Conservation (phyloP, 352 stramenopile genomes). For the Pythium aquatile region DNA sequence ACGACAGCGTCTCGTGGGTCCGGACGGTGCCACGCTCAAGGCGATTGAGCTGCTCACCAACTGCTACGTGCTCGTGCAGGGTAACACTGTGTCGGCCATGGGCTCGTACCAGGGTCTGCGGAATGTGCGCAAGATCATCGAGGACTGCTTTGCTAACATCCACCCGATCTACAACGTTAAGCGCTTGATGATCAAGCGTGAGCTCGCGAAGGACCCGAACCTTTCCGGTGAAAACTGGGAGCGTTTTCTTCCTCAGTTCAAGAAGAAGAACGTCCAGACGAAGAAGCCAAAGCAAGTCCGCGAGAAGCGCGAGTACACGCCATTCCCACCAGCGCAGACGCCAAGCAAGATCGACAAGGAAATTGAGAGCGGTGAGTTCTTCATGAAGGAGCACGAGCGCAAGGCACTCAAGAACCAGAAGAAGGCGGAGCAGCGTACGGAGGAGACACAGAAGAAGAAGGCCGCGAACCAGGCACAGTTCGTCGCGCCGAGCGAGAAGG, state of each 20-base stretch:
- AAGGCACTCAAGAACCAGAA: slow-evolving; percentile 91
- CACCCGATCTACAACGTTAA: slow-evolving; percentile 99
- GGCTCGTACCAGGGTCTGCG: slow-evolving; percentile 90
- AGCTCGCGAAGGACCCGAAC: slow-evolving; percentile 98
- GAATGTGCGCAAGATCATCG: slow-evolving; percentile 95
- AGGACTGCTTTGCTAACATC: slow-evolving; percentile 99
- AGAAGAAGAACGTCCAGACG: slow-evolving; percentile 98
- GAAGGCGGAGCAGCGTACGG: slow-evolving; percentile 68
- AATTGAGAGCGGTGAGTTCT: slow-evolving; percentile 99
- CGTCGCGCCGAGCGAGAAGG: slow-evolving; percentile 76
- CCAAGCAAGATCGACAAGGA: slow-evolving; percentile 98
- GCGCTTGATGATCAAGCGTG: slow-evolving; percentile 99
- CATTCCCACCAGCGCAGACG: slow-evolving; percentile 95
- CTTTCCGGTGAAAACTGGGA: slow-evolving; percentile 98
- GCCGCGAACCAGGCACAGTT: slow-evolving; percentile 71
- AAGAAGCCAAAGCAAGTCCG: slow-evolving; percentile 91
- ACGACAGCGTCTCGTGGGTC: slow-evolving; percentile 96
- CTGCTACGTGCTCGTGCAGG: slow-evolving; percentile 99
- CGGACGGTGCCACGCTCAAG: slow-evolving; percentile 97
- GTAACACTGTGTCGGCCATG: slow-evolving; percentile 96
- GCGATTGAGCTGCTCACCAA: slow-evolving; percentile 98
- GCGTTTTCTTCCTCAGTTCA: slow-evolving; percentile 98
- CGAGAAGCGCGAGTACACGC: slow-evolving; percentile 97
- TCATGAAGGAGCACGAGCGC: slow-evolving; percentile 96
- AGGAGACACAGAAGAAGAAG: slow-evolving; percentile 70